Percentiles rank a stretch among this genome's conserved stretches.
phyloP scores from a whole-genome alignment of 1,284 basidiomycete genomes.

The Puccinia coronata region DNA sequence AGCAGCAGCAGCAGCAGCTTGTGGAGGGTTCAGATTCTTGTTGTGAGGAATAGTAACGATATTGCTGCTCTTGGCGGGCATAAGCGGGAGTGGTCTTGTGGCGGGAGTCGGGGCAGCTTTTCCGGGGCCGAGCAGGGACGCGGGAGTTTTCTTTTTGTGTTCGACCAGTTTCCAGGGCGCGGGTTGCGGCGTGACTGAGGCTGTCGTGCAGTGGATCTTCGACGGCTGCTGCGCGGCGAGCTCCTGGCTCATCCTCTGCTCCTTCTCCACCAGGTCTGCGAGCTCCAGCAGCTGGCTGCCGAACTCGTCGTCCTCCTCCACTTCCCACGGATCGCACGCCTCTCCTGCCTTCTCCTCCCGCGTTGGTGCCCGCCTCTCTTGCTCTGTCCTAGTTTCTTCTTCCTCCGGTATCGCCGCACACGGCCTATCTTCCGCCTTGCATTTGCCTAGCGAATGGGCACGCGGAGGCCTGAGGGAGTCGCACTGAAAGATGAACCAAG shows the following conservation, averaged over 20 bases:
- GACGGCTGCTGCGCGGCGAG: background rate
- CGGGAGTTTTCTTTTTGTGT: background rate
- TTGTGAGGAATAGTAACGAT: too few species aligned
- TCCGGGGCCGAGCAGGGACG: background rate
- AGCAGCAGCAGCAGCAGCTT: too few species aligned
- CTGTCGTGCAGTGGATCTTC: background rate
- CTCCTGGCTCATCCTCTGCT: slow-evolving; percentile 4
- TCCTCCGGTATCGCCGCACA: too few species aligned
- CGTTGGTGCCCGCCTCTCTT: background rate
- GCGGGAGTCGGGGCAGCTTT: background rate
- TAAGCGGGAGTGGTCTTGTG: background rate
- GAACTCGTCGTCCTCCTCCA: background rate
- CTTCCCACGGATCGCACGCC: background rate
- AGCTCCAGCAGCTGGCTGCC: slow-evolving; percentile 3
- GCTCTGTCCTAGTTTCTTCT: background rate
- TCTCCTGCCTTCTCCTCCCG: background rate
- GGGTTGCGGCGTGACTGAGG: background rate
- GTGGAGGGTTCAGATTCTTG: too few species aligned
- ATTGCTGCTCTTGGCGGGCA: background rate
- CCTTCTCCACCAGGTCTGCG: background rate
- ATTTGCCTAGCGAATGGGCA: too few species aligned
- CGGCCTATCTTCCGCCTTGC: too few species aligned
- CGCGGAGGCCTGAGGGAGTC: too few species aligned
- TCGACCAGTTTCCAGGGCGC: background rate
- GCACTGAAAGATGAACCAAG: too few species aligned